A percentile compares a stretch with the other conserved stretches of the same genome.
These are phyloP conservation scores for Lanmaoa pseudosensibilis DNA, from an alignment of 768 basidiomycete genomes.

Conservation along the genomic window DNA sequence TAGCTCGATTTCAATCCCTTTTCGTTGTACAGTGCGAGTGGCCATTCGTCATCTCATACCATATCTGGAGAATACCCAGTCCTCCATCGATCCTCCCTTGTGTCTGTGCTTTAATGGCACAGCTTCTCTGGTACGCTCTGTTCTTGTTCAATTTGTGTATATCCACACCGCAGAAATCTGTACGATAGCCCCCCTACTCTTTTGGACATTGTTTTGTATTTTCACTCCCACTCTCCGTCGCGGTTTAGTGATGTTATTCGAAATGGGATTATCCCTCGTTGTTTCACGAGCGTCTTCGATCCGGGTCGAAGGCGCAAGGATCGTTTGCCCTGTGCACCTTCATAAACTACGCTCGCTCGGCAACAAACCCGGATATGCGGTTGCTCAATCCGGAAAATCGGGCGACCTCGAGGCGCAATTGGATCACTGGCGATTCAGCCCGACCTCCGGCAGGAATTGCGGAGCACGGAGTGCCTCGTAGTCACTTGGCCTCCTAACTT, in stretches of 20 bases:
- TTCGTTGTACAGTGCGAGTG: background rate
- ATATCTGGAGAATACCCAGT: background rate
- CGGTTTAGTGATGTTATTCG: background rate
- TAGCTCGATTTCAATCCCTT: background rate
- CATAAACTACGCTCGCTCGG: background rate
- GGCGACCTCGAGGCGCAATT: background rate
- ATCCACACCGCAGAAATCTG: background rate
- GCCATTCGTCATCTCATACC: background rate
- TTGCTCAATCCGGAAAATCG: background rate
- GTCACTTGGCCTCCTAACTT: background rate
- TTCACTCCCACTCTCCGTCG: no score
- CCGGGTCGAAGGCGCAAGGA: background rate
- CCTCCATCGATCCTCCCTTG: background rate
- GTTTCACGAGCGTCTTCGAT: background rate
- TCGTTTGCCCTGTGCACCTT: background rate
- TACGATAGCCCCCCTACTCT: background rate
- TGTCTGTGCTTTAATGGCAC: background rate
- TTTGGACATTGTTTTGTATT: background rate
- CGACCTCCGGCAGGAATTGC: no score
- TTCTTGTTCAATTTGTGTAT: background rate
- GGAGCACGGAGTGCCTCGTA: no score
- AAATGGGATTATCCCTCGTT: no score
- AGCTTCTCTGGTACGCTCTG: background rate
- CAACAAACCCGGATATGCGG: background rate
- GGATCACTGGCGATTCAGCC: background rate